Evolutionary conservation across 2,329 filamentous ascomycete species (phyloP).

Genomic region (Cladosporium sp.): DNA sequence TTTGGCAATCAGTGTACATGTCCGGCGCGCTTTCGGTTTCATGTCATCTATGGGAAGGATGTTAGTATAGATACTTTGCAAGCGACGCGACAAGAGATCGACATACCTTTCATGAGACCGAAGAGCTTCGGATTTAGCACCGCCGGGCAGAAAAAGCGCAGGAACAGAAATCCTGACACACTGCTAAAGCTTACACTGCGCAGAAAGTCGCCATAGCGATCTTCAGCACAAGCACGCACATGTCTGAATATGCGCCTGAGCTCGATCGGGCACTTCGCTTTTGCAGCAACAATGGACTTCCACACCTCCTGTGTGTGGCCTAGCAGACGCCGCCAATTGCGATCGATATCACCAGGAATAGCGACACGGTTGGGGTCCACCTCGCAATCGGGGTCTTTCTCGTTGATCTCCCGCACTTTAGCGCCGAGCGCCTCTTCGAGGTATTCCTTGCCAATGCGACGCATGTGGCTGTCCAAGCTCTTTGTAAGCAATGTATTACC

Average conservation of each 20-base stretch:
- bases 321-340: constrained; percentile 78
- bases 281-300: constrained; percentile 75
- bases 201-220: constrained; percentile 89
- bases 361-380: constrained; percentile 81
- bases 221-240: constrained; percentile 85
- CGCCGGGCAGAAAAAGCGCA: constrained; percentile 94
- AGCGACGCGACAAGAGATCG: background rate
- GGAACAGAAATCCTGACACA: constrained; percentile 89
- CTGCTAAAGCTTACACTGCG: constrained; percentile 89
- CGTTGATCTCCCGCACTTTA: constrained; percentile 84
- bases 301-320: constrained; percentile 77
- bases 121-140: constrained; percentile 94
- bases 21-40: constrained; percentile 75
- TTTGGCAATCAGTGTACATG: constrained; percentile 88
- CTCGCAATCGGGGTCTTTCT: constrained; percentile 87
- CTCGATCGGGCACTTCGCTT: constrained; percentile 71
- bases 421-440: constrained; percentile 81
- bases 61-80: constrained; percentile 15
- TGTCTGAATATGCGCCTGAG: constrained; percentile 84
- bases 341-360: constrained; percentile 65
- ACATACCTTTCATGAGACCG: constrained; percentile 68
- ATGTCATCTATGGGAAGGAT: constrained; percentile 68
- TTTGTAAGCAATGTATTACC: constrained; percentile 94
- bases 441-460: constrained; percentile 87
- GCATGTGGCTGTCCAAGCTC: constrained; percentile 93